Evolutionary conservation across 805 yeast genomes (phyloP).

Genomic region (Huiozyma sinensis): DNA sequence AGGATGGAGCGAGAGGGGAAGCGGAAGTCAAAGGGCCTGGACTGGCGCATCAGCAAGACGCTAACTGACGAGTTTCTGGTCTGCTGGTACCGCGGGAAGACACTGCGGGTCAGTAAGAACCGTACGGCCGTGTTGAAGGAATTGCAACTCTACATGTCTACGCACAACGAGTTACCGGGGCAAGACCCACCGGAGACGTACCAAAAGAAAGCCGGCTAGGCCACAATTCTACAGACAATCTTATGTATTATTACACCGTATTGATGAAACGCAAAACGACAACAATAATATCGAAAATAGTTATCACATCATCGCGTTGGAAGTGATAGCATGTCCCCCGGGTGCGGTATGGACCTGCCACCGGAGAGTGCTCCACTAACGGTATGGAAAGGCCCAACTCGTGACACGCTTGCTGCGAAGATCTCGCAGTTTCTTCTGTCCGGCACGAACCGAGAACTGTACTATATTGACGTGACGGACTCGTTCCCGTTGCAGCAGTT

Average conservation of each 20-base stretch:
- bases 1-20: slow-evolving; percentile 31
- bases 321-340: too few relatives aligned
- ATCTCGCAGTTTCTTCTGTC: too few relatives aligned
- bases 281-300: too few relatives aligned
- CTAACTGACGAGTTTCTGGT: slow-evolving; percentile 75
- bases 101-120: slow-evolving; percentile 52
- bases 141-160: slow-evolving; percentile 56
- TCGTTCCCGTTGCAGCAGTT: slow-evolving; percentile 23
- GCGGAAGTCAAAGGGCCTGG: slow-evolving; percentile 87
- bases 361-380: too few relatives aligned
- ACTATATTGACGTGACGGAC: slow-evolving; percentile 23
- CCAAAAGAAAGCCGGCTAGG: too few relatives aligned
- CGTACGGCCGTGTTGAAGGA: slow-evolving; percentile 74
- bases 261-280: too few relatives aligned
- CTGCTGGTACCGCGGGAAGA: slow-evolving; percentile 65
- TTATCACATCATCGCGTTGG: too few relatives aligned
- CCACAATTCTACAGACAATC: too few relatives aligned
- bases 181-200: slow-evolving; percentile 2
- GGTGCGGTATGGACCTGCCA: too few relatives aligned
- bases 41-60: slow-evolving; percentile 88
- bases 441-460: slow-evolving; percentile 5
- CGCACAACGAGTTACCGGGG: slow-evolving; percentile 31
- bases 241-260: too few relatives aligned
- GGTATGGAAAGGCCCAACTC: too few relatives aligned
- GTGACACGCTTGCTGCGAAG: too few relatives aligned